Evolutionary conservation across 257 asterid genomes (phyloP), one percentile per base, ranked within the genome.

Genomic region (Rhazya stricta): DNA sequence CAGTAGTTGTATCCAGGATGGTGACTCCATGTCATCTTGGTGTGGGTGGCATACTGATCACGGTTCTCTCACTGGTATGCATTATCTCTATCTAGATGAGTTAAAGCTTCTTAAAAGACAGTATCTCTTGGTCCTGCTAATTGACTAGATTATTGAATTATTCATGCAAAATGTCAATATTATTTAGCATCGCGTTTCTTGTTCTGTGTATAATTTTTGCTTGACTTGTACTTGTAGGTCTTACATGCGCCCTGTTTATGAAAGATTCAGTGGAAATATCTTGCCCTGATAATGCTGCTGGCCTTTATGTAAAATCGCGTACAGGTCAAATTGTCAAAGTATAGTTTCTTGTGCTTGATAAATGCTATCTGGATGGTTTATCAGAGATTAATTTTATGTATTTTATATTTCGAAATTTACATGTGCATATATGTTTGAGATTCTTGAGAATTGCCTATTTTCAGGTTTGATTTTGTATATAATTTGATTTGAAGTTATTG

Each of bases 11-110:
- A 67, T 67, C 72, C 85, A 76, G 74, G 89, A 85, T 70, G 80
- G 74, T 66, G 86, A 83, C 72, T 70, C 89, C 60, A 80, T 88
- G 85, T 88, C 97, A 72, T 91, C 97, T 42, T 91, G 98, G 98
- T 93, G 98, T 18, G 97, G 98, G 73, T 93, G 98, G 96, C 98
- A 93, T 79, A 93, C 98, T 29, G 98, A 93, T 83, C 98, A 91
- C 39, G 96, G 98, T 75, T 91, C 96, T 70, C 90, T 93, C 71
- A 93, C 98, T 15, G 98, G 97, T 91, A 67, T 39, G 34, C n/a
- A 43, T 42, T n/a, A 27, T 72, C 27, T 42, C 46, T 70, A 19
- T 29, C 53, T 60, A 23, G 58, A 46, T 56, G n/a, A 73, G 42
- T 42, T 45, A 54, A 41, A 18, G 50, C 23, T 10, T 65, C 23